A percentile compares a stretch with the other conserved stretches of the same genome.
phyloP scores from a whole-genome alignment of 345 rosid species.

The Gossypium sturtianum region DNA sequence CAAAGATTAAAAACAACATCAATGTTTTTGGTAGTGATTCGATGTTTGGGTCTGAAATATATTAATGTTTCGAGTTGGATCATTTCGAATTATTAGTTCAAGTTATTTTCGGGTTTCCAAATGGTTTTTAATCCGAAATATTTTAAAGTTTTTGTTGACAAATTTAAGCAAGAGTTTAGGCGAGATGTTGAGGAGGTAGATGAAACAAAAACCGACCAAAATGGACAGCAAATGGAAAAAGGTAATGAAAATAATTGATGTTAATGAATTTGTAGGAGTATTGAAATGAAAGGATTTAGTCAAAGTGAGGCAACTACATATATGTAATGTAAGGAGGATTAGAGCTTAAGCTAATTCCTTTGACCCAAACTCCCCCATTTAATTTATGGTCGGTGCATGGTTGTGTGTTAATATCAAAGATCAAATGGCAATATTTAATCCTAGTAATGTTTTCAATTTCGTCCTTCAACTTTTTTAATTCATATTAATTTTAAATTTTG shows the following conservation, averaged over 20 bases:
- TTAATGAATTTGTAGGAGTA: background rate
- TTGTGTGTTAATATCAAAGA: background rate
- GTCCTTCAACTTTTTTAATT: too few species aligned
- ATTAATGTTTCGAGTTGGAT: too few species aligned
- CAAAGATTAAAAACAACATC: too few species aligned
- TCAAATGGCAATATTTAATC: too few species aligned
- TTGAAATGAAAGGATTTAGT: background rate
- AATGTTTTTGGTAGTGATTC: background rate
- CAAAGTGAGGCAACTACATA: background rate
- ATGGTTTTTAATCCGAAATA: too few species aligned
- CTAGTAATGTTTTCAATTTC: too few species aligned
- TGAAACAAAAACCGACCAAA: background rate
- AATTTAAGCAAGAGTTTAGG: background rate
- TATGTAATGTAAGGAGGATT: background rate
- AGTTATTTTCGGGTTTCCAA: too few species aligned
- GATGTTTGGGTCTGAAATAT: too few species aligned
- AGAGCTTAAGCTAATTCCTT: background rate
- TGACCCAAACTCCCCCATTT: background rate
- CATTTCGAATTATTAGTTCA: too few species aligned
- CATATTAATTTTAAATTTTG: too few species aligned
- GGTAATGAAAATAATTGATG: background rate
- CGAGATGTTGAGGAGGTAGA: background rate
- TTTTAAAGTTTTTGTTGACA: too few species aligned
- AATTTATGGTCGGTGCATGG: background rate
- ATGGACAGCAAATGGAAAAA: background rate